Evolutionary conservation across 164 flowering plant genomes (phyloP).

Genomic region (Brasenia schreberi): DNA sequence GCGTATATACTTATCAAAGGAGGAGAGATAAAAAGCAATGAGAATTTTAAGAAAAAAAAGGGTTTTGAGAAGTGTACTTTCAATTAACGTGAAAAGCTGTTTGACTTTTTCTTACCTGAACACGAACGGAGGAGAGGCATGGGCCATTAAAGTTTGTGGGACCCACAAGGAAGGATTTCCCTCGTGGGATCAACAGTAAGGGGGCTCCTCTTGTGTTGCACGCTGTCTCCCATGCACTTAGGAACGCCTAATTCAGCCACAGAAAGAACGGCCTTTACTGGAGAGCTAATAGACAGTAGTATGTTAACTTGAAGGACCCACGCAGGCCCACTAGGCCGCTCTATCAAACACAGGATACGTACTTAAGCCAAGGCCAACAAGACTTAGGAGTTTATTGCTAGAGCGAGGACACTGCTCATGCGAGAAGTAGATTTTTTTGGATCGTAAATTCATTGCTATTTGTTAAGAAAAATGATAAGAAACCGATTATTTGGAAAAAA

Average conservation of each 20-base stretch:
- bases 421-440: no score
- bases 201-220: not conserved
- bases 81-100: no score
- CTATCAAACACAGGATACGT: no score
- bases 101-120: not conserved
- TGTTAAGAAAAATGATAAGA: no score
- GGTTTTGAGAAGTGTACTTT: not conserved
- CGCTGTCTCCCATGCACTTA: not conserved
- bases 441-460: no score
- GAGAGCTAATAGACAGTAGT: not conserved
- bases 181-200: not conserved
- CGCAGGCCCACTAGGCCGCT: no score
- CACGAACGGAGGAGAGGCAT: not conserved
- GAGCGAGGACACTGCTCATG: no score
- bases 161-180: not conserved
- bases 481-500: no score
- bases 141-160: not conserved
- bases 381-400: no score
- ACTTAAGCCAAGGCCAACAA: no score
- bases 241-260: not conserved
- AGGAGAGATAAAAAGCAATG: not conserved
- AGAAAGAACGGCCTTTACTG: no score
- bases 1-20: not conserved
- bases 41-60: no score
- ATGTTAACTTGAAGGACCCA: not conserved